Evolutionary conservation across 2,329 filamentous ascomycete species (phyloP).

Genomic region (Epichloe coenophiala): DNA sequence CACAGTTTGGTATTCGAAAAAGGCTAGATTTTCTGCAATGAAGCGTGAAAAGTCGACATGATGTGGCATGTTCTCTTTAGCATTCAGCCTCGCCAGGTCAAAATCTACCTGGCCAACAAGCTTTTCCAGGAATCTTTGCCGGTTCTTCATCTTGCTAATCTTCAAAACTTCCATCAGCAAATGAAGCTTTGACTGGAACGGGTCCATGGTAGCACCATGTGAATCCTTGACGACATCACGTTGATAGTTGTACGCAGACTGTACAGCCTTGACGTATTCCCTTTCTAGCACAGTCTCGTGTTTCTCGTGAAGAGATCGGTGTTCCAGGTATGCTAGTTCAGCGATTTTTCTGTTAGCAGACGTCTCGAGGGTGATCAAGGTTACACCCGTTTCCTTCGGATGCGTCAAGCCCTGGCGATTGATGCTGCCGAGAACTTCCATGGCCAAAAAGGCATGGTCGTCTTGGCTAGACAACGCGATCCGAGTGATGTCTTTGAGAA

Average conservation of each 20-base stretch:
- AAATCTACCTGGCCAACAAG: slow-evolving; percentile 71
- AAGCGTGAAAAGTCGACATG: slow-evolving; percentile 75
- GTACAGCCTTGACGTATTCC: slow-evolving; percentile 83
- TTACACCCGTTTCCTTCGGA: slow-evolving; percentile 83
- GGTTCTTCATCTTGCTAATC: slow-evolving; percentile 76
- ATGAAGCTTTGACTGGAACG: slow-evolving; percentile 66
- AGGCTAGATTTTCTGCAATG: slow-evolving; percentile 78
- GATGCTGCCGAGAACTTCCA: slow-evolving; percentile 84
- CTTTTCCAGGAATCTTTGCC: slow-evolving; percentile 78
- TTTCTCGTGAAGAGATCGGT: slow-evolving; percentile 74
- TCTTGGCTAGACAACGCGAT: slow-evolving; percentile 68
- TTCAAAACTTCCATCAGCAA: slow-evolving; percentile 82
- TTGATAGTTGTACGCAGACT: slow-evolving; percentile 80
- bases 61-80: slow-evolving; percentile 40
- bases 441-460: slow-evolving; percentile 68
- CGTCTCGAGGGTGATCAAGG: slow-evolving; percentile 86
- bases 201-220: slow-evolving; percentile 56
- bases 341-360: slow-evolving; percentile 66
- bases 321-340: slow-evolving; percentile 70
- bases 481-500: slow-evolving; percentile 68
- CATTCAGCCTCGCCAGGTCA: slow-evolving; percentile 59
- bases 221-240: slow-evolving; percentile 62
- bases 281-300: slow-evolving; percentile 91
- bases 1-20: slow-evolving; percentile 75
- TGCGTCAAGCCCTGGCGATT: slow-evolving; percentile 89